These are phyloP conservation scores for Colletotrichum ledebouriae DNA, from an alignment of 2,329 filamentous ascomycete genomes.

Conservation along the genomic window DNA sequence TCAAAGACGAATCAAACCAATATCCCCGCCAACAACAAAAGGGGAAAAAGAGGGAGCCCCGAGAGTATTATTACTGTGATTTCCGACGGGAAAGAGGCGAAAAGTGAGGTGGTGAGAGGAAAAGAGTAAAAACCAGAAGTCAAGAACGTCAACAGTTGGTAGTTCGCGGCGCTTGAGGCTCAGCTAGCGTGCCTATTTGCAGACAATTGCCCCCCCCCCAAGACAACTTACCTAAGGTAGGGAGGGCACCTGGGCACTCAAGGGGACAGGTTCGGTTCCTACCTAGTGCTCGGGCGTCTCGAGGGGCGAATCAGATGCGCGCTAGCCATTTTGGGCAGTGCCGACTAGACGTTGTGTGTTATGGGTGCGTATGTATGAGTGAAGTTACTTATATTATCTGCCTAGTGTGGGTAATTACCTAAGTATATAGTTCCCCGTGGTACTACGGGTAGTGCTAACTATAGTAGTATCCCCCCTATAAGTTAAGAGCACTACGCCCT, in stretches of 20 bases:
- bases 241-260: background rate
- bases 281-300: constrained; percentile 6
- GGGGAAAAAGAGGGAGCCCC: too few relatives aligned
- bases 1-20: too few relatives aligned
- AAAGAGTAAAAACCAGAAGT: constrained; percentile 9
- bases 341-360: too few relatives aligned
- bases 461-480: too few relatives aligned
- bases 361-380: too few relatives aligned
- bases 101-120: constrained; percentile 7
- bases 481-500: too few relatives aligned
- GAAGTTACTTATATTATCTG: too few relatives aligned
- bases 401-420: too few relatives aligned
- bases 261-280: background rate
- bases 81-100: constrained; percentile 17
- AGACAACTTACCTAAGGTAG: background rate
- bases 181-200: constrained; percentile 29
- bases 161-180: constrained; percentile 30
- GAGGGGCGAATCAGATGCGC: constrained; percentile 27
- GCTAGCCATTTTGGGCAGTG: constrained; percentile 3
- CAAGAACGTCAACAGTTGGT: constrained; percentile 37
- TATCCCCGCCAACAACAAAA: background rate
- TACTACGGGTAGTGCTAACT: too few relatives aligned
- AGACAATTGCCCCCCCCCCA: background rate
- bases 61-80: background rate
- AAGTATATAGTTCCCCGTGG: too few relatives aligned